Base-by-base conservation (phyloP, 148 eudicot species). In the Fallopia convolvulus region DNA sequence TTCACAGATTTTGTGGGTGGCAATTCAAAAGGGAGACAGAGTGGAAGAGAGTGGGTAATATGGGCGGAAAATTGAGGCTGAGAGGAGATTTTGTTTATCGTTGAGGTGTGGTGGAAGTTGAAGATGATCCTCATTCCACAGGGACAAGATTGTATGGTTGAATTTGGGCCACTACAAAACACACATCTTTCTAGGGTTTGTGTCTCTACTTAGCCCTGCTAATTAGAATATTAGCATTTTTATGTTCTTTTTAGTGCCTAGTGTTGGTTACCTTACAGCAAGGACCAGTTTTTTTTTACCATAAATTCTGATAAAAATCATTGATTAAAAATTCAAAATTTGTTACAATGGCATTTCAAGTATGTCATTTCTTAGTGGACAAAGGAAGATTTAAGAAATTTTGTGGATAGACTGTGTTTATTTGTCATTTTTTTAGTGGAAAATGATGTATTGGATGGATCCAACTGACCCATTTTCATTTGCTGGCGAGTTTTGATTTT, bases 21-120 rank as follows among this genome's bases (percentile, higher is more conserved):
- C 74, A 71, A 71, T 71, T 71, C 74, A 20, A 71, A 71, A 71
- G 30, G 74, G 15, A 21, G 74, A 40, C 12, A 40, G 48, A n/a
- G 74, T 40, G 5, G 30, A 44, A 11, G 23, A 39, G 23, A 18
- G 17, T 47, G 30, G 30, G 48, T 71, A 17, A 39, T 71, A 39
- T 39, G 21, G 48, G 48, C 6, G 30, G 49, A 71, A 20, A 40
- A 17, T 71, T 71, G 74, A 71, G 74, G 74, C 74, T 71, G 46
- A 44, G 74, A 44, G 49, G 11, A 41, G 74, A 71, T 71, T 71
- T 71, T 44, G 70, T 44, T 71, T 71, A 71, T 71, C 74, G 74
- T 20, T 39, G 74, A 71, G 74, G 46, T 71, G 74, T 20, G 74
- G 74, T 71, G 70, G 15, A 30, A 26, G 70, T 63, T 71, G 21